Evolutionary conservation across 257 asterid genomes (phyloP).

Genomic region (Oldenlandia corymbosa): DNA sequence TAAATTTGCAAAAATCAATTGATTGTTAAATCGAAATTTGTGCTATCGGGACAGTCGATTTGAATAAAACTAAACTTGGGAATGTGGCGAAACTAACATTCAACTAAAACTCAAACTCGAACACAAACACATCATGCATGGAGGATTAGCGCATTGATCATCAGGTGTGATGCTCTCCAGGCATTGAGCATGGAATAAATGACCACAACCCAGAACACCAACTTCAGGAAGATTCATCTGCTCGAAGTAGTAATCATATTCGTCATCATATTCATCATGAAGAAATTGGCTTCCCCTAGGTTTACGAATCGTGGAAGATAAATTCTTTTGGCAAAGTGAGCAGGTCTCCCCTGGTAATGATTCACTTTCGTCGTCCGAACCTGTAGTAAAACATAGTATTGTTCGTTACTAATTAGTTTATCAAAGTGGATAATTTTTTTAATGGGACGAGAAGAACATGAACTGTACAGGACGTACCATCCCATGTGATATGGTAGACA

Average conservation of each 20-base stretch:
- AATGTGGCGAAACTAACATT: neutral
- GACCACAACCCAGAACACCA: conserved; percentile 28
- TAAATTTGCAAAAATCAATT: no score
- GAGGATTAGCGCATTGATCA: conserved; percentile 20
- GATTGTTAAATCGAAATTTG: no score
- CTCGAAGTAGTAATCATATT: neutral
- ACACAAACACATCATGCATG: conserved; percentile 20
- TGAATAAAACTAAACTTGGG: no score
- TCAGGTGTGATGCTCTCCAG: conserved; percentile 12
- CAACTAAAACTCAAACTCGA: neutral
- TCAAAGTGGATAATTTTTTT: no score
- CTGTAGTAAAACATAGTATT: conserved; percentile 12
- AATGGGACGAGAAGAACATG: no score
- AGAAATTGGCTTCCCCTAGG: neutral
- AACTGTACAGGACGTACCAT: conserved; percentile 6
- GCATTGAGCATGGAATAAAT: conserved; percentile 23
- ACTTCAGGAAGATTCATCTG: conserved; percentile 14
- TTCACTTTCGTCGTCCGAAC: conserved; percentile 1
- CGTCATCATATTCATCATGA: neutral
- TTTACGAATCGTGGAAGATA: neutral
- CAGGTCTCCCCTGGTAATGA: conserved; percentile 2
- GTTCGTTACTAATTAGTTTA: neutral
- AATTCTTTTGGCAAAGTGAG: conserved; percentile 11
- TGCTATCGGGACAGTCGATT: no score
- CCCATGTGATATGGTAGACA: conserved; percentile 8